Conservation (phyloP, 2,329 filamentous ascomycete species). For the Sordariomycetes sp. region DNA sequence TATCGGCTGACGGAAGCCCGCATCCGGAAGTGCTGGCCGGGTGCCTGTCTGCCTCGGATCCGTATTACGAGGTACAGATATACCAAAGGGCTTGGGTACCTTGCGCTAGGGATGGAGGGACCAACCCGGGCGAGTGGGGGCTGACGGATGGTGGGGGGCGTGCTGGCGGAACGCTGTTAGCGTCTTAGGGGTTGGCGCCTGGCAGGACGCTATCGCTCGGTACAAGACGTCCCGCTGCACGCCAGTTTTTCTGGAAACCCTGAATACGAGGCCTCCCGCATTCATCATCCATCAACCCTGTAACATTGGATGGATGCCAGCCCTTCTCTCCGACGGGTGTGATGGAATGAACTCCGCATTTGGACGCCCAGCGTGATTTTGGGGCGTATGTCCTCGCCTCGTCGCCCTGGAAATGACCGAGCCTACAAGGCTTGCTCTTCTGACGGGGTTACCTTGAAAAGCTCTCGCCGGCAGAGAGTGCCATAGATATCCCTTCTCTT, state of each 20-base stretch:
- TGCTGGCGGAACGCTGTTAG: too few relatives aligned
- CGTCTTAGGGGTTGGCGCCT: not conserved
- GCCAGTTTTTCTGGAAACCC: not conserved
- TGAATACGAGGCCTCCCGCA: slow-evolving; percentile 4
- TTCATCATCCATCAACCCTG: not conserved
- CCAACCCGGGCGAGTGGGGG: too few relatives aligned
- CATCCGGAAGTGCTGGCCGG: too few relatives aligned
- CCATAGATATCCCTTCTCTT: not conserved
- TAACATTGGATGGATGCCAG: too few relatives aligned
- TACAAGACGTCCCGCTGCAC: not conserved
- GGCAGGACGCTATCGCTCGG: not conserved
- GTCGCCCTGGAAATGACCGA: not conserved
- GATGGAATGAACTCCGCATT: not conserved
- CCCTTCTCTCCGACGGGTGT: not conserved
- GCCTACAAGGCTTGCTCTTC: not conserved
- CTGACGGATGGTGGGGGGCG: too few relatives aligned
- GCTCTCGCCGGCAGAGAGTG: too few relatives aligned
- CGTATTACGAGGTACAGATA: too few relatives aligned
- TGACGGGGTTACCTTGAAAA: too few relatives aligned
- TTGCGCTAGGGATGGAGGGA: too few relatives aligned
- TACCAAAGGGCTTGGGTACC: too few relatives aligned
- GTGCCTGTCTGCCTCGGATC: too few relatives aligned
- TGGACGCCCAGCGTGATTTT: not conserved
- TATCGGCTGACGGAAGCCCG: too few relatives aligned
- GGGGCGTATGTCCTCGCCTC: not conserved